Evolutionary conservation across 352 stramenopile species (phyloP), one percentile per base, ranked within the genome.

Genomic region (Globisporangium barbulae): DNA sequence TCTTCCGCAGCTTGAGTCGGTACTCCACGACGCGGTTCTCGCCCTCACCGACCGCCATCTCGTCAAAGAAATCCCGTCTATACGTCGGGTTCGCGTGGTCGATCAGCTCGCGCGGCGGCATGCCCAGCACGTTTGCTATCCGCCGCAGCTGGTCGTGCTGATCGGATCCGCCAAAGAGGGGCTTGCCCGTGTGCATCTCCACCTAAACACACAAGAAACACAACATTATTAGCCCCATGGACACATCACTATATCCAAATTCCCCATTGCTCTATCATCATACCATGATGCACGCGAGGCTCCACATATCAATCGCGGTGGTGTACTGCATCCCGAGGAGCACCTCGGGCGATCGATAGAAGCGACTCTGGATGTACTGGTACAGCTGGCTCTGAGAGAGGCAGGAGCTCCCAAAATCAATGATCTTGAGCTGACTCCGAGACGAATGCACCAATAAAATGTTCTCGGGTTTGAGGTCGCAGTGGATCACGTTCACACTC

Each of bases 381-480:
- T 98, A 98, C 78, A 98, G 92, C 83, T 93, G 83, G 65, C 98
- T 98, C 55, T 97, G 89, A 5, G 88, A 93, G 37, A 95, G 80
- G 75, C 97, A 99, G 1, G 94, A 98, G 62, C 90, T 98, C 48
- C 97, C 98, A 83, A 99, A 99, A 77, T 99, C 98, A 70, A 99
- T 99, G 4, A 99, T 81, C 78, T 99, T 99, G 57, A 99, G 90
- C 21, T 91, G 95, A 70, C 90, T 98, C 48, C 97, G 93, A 25
- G 96, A 97, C 3, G 92, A 90, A 60, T 98, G 85, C 42, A 91
- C 80, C 19, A 99, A 73, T 62, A 99, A 67, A 63, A 99, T 99
- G 74, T 99, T 99, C 76, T 99, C 98, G 5, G 98, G 98, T 74
- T 99, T 99, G 25, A 99, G 81, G 81, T 99, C 98, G 75, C 97